A percentile compares a stretch with the other conserved stretches of the same genome.
Evolutionary conservation across 805 yeast genomes (phyloP).

Genomic region (Teunomyces aglyptinius): DNA sequence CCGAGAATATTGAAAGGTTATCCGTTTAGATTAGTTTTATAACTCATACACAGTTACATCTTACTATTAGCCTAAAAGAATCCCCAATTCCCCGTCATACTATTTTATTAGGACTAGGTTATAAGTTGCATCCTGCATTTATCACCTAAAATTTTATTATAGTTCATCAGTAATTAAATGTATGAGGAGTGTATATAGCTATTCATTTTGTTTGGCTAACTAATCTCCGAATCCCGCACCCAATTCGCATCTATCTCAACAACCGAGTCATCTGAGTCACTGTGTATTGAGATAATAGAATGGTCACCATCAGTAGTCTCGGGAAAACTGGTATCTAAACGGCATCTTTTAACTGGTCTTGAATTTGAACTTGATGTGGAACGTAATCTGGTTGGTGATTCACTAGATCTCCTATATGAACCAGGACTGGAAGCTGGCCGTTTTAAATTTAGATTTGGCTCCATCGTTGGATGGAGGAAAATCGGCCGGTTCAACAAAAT

Average conservation of each 20-base stretch:
- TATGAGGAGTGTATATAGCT: conserved; percentile 3
- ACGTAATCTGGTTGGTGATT: neutral
- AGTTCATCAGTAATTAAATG: too few relatives aligned
- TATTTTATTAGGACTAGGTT: too few relatives aligned
- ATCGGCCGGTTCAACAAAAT: neutral
- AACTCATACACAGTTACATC: too few relatives aligned
- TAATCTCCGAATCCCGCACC: neutral
- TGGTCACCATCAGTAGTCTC: neutral
- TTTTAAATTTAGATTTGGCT: neutral
- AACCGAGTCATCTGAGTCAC: conserved; percentile 1
- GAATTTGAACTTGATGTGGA: neutral
- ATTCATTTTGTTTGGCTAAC: too few relatives aligned
- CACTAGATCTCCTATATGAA: neutral
- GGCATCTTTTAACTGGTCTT: conserved; percentile 1
- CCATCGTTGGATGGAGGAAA: neutral
- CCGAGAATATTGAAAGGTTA: too few relatives aligned
- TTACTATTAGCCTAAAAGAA: too few relatives aligned
- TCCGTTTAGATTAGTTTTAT: too few relatives aligned
- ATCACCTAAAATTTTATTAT: too few relatives aligned
- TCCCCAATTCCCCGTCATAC: too few relatives aligned
- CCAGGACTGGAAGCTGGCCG: conserved; percentile 2
- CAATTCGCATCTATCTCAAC: conserved; percentile 1
- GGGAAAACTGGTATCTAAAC: neutral
- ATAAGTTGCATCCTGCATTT: too few relatives aligned
- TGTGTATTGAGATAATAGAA: neutral